A percentile compares a stretch with the other conserved stretches of the same genome.
phyloP scores from a whole-genome alignment of 1,284 basidiomycete species.

The Microbotryum intermedium region DNA sequence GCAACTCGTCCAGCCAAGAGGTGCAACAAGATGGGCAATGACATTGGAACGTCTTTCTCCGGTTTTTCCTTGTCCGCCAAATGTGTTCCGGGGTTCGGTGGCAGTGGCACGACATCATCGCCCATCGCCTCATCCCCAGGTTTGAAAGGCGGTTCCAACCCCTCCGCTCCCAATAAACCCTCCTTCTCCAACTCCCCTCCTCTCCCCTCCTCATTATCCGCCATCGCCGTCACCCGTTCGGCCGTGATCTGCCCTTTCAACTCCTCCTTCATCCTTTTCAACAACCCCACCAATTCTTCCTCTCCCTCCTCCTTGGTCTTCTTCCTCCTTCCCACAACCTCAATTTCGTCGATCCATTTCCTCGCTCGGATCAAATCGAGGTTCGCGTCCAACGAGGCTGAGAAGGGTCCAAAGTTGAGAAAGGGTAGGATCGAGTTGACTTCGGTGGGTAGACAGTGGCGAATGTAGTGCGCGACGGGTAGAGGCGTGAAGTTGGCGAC shows the following conservation, averaged over 20 bases:
- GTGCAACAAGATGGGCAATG: not conserved
- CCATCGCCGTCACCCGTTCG: not conserved
- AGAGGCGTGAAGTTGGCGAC: slow-evolving; percentile 13
- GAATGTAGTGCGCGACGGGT: slow-evolving; percentile 23
- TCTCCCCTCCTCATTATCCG: not conserved
- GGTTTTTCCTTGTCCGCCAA: not conserved
- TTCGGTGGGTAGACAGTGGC: slow-evolving; percentile 1
- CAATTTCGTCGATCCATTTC: slow-evolving; percentile 7
- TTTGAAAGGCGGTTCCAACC: not conserved
- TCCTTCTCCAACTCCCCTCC: not conserved
- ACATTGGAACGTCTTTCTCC: not conserved
- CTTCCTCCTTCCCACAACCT: not conserved
- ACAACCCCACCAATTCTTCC: not conserved
- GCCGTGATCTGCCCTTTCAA: slow-evolving; percentile 10
- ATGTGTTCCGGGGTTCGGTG: not conserved
- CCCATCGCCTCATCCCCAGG: not conserved
- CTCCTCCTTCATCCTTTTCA: slow-evolving; percentile 16
- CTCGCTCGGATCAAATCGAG: not conserved
- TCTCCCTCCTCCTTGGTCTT: not conserved
- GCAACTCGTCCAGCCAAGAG: not conserved
- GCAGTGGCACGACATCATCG: not conserved
- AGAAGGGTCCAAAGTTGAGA: slow-evolving; percentile 15
- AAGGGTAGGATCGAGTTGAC: not conserved
- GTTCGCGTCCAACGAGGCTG: not conserved
- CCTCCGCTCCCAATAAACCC: not conserved